Evolutionary conservation across 1,139 yeast genomes (phyloP), one percentile per base, ranked within the genome.

Genomic region (Suhomyces coccinellae): DNA sequence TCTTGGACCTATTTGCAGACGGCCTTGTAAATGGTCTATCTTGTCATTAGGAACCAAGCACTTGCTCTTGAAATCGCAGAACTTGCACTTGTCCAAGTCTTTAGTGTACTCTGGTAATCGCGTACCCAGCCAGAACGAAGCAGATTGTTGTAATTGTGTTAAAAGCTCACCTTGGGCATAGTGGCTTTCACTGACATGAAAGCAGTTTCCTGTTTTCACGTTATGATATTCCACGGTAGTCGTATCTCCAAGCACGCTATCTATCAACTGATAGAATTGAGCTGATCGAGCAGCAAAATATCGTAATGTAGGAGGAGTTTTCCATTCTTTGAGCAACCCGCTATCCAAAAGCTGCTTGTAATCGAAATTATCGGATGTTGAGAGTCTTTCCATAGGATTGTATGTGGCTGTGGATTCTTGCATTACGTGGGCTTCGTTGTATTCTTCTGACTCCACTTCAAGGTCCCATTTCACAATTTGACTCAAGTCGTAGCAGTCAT

Each of bases 281-380:
- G 82, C 67, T 7, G 78, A 55, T 45, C 88, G 63, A 1, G 79
- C 76, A 1, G 85, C 79, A 47, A 85, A 70, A 52, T 79, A 79
- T 42, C 82, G 61, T 33, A 82, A 57, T 0, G 89, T 83, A 14
- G 82, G 71, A 1, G 86, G 81, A 2, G 46, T 63, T 41, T 62
- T 56, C 90, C 90, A 84, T 2, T 53, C 44, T 3, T 52, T 58
- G 14, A 71, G 57, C 11, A 69, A 55, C 15, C 52, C 51, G 26
- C 36, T 17, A 45, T 52, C 46, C n/a, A 51, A 41, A 7, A 56
- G 22, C 6, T 47, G 42, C 4, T 38, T 24, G 31, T 48, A 52
- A 22, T 49, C 52, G 41, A 56, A 54, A 17, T 41, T 45, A 15
- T 45, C 48, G 3, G 27, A 6, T 3, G 16, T 6, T 6, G 35